Base-by-base conservation (phyloP, 2,329 filamentous ascomycete species). In the Botrytis hyacinthi region DNA sequence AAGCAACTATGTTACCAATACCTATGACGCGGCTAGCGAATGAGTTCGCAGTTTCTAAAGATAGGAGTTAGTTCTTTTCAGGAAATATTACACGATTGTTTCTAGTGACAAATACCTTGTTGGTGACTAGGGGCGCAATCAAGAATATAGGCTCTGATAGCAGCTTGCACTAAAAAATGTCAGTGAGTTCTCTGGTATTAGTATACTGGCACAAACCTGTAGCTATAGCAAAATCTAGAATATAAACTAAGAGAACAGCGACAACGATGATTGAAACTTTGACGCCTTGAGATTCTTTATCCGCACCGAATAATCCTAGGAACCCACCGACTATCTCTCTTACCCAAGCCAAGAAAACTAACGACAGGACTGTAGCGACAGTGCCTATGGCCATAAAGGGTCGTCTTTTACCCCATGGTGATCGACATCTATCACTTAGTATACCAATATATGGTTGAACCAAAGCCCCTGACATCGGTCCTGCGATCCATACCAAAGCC, bases 151-250 rank as follows among this genome's bases (percentile, higher is more conserved):
- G 95, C 94, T 76, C 95, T 89, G 79, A 98, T 93, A 7, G 91
- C 93, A 67, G 96, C 95, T 87, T 98, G 95, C 48, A 98, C 93
- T 88, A 32, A 46, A 70, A 71, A 18, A 42, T 46, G 37, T 79
- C 73, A 79, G 68, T 42, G 35, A 6, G n/a, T 37, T 46, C 29
- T 48, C 20, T 22, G 37, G 60, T n/a, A 18, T 66, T 51, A 14
- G n/a, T 12, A 35, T 4, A 20, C 16, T 14, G 70, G 35, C 74
- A 82, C 86, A 78, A 84, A 92, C 91, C 91, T 73, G 95, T 96
- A 83, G 98, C 98, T 84, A 98, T 96, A 79, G 95, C 90, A 82
- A 98, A 96, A 82, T 98, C 95, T 69, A 98, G 87, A 68, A 96
- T 86, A 82, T 97, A 98, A 78, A 98, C 92, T 84, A 94, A 92